Conservation (phyloP, 2,329 filamentous ascomycete species). For the Fusarium tuaranense region DNA sequence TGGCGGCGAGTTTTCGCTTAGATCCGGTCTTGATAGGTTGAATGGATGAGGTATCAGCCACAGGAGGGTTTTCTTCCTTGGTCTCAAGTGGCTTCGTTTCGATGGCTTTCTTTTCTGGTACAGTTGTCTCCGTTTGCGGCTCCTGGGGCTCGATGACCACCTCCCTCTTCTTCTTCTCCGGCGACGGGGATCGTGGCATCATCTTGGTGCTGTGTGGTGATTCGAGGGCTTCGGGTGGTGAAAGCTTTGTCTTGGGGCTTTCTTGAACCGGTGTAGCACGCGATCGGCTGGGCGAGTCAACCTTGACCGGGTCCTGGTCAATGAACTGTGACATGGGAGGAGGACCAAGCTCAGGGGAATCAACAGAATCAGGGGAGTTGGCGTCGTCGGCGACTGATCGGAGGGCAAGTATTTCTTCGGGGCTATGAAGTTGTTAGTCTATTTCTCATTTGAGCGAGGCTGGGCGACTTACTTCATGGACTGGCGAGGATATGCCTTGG, state of each 20-base stretch:
- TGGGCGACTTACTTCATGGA: constrained; percentile 73
- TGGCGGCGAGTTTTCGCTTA: constrained; percentile 68
- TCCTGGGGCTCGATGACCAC: constrained; percentile 5
- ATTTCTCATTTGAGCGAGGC: not conserved
- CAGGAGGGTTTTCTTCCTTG: constrained; percentile 6
- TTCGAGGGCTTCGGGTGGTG: constrained; percentile 47
- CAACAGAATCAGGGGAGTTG: constrained; percentile 61
- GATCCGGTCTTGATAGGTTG: constrained; percentile 59
- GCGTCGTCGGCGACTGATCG: constrained; percentile 60
- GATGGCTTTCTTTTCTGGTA: not conserved
- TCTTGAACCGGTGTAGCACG: constrained; percentile 20
- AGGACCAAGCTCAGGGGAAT: constrained; percentile 77
- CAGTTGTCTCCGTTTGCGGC: not conserved
- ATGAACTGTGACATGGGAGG: constrained; percentile 70
- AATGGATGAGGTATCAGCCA: constrained; percentile 22
- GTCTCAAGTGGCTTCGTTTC: constrained; percentile 16
- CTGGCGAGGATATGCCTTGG: constrained; percentile 73
- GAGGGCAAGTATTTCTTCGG: constrained; percentile 72
- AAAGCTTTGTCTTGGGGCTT: constrained; percentile 44
- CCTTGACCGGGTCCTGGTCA: constrained; percentile 66
- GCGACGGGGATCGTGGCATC: constrained; percentile 38
- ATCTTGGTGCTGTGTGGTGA: constrained; percentile 45
- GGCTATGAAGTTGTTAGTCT: constrained; percentile 57
- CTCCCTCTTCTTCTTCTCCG: constrained; percentile 43
- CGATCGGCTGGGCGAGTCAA: constrained; percentile 59